Evolutionary conservation across 495 filamentous ascomycete genomes (phyloP).

Genomic region (Podospora fimiseda): DNA sequence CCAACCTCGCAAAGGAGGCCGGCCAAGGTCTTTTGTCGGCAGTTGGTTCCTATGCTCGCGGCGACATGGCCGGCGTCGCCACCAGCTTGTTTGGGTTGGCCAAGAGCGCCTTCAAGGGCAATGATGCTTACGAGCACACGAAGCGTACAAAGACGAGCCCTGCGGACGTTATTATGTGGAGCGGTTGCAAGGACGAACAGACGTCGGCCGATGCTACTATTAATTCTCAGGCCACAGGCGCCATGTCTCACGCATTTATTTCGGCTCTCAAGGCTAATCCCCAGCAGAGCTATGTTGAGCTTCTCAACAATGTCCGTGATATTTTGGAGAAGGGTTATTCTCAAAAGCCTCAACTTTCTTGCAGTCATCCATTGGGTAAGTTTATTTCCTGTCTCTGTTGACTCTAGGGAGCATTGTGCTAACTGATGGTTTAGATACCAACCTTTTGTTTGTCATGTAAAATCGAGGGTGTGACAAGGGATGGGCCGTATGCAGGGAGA

Average conservation of each 20-base stretch:
- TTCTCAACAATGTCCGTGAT: slow-evolving; percentile 90
- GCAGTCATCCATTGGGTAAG: slow-evolving; percentile 91
- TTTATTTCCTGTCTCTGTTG: slow-evolving; percentile 14
- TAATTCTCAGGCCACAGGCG: slow-evolving; percentile 81
- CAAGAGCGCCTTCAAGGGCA: slow-evolving; percentile 81
- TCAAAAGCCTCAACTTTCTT: slow-evolving; percentile 95
- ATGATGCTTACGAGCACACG: slow-evolving; percentile 75
- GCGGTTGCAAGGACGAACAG: slow-evolving; percentile 89
- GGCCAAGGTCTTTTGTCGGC: slow-evolving; percentile 82
- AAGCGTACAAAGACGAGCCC: slow-evolving; percentile 86
- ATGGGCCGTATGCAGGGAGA: background rate
- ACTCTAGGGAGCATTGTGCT: background rate
- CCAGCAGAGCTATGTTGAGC: slow-evolving; percentile 89
- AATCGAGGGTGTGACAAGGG: background rate
- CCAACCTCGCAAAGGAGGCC: slow-evolving; percentile 93
- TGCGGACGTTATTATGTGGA: slow-evolving; percentile 99
- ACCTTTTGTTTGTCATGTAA: slow-evolving; percentile 45
- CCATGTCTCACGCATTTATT: slow-evolving; percentile 97
- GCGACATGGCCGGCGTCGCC: slow-evolving; percentile 74
- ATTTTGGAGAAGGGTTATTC: slow-evolving; percentile 78
- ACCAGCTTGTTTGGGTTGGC: slow-evolving; percentile 68
- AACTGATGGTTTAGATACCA: slow-evolving; percentile 28
- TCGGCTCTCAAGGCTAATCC: slow-evolving; percentile 84
- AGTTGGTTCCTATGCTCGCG: slow-evolving; percentile 73
- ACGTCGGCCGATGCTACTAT: slow-evolving; percentile 71